Evolutionary conservation across 75 land plant genomes (phyloP), one percentile per base, ranked within the genome.

Genomic region (Cryptomeria japonica): DNA sequence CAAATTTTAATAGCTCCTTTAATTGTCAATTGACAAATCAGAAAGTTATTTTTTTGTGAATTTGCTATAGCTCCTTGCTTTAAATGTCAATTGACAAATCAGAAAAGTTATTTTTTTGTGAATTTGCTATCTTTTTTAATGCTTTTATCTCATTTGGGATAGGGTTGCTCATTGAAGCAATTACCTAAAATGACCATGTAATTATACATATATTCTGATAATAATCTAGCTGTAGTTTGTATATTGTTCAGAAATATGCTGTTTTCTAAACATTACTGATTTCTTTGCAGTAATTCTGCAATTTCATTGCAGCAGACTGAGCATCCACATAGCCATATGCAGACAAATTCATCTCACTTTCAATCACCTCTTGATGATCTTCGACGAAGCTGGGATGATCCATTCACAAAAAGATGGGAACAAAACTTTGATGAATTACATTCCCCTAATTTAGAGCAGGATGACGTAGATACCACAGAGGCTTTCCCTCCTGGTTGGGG

Each of bases 251-350:
- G 64, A 16, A 55, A 44, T 56, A 13, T 84, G 37, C n/a, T 49
- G 32, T 47, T 22, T 46, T 84, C 85, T 84, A 49, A 84, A 44
- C 9, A 68, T 87, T 78, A 47, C 37, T 7, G 5, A 53, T 44
- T 36, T 84, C 4, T 37, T 51, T 88, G 89, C 89, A 92, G 93
- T 72, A 92, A 92, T 85, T 92, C 93, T 37, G 92, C 88, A 70
- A 88, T 92, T 76, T 92, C 93, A 51, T 86, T 91, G 44, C 93
- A 92, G 87, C 92, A 91, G 84, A 87, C 49, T 86, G 93, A 92
- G 19, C 61, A 86, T 80, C 90, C 89, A 53, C 87, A 78, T 46
- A 39, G 34, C 32, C 86, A 84, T 84, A 19, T 55, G 41, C 86
- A 84, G 32, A 37, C 86, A 84, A 84, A 9, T 84, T 84, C 86